phyloP scores from a whole-genome alignment of 768 basidiomycete genomes.

The Saitozyma podzolica region DNA sequence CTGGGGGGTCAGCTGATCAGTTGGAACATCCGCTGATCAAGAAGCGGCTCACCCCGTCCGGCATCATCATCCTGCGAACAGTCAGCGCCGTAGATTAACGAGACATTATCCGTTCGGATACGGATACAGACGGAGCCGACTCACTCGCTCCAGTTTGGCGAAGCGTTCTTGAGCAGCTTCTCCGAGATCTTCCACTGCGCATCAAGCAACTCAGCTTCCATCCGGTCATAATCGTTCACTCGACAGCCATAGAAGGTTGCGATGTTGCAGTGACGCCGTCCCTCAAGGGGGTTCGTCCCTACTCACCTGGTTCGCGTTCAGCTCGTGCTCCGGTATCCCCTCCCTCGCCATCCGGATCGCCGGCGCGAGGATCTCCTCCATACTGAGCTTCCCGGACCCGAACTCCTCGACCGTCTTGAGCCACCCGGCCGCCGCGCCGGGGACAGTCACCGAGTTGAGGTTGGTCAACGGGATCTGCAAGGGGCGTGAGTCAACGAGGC shows the following conservation, averaged over 20 bases:
- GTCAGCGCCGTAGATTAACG: constrained; percentile 5
- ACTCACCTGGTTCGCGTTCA: constrained; percentile 65
- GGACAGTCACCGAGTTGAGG: constrained; percentile 71
- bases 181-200: constrained; percentile 62
- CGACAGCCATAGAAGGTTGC: constrained; percentile 5
- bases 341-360: constrained; percentile 90
- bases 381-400: constrained; percentile 69
- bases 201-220: constrained; percentile 7
- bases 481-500: background rate
- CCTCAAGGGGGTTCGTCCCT: background rate
- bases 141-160: constrained; percentile 72
- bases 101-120: background rate
- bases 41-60: constrained; percentile 35
- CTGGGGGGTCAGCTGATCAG: constrained; percentile 19
- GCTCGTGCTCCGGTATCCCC: constrained; percentile 88
- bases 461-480: constrained; percentile 71
- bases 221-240: background rate
- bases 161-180: constrained; percentile 73
- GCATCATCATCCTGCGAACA: constrained; percentile 46
- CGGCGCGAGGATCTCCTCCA: constrained; percentile 77
- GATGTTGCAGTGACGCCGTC: constrained; percentile 3
- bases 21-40: background rate
- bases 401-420: constrained; percentile 79
- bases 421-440: constrained; percentile 94
- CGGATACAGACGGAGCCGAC: constrained; percentile 1